Evolutionary conservation across 2,329 filamentous ascomycete genomes (phyloP).

Genomic region (Capronia americana): DNA sequence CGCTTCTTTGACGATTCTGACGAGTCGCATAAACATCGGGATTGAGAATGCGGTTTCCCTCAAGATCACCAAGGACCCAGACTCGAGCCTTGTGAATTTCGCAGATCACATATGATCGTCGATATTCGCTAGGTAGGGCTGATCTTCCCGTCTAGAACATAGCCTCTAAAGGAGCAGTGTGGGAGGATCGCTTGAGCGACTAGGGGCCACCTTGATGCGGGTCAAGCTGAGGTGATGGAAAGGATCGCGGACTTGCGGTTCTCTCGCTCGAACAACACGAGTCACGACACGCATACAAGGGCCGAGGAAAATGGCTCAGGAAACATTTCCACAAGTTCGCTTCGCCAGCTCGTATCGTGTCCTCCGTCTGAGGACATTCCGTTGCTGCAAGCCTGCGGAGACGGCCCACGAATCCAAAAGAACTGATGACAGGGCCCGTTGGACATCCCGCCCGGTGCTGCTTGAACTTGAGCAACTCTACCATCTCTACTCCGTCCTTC

Average conservation of each 20-base stretch:
- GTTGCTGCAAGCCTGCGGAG: slow-evolving; percentile 23
- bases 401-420: slow-evolving; percentile 21
- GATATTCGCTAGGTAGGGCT: slow-evolving; percentile 14
- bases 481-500: not conserved
- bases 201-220: slow-evolving; percentile 11
- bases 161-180: slow-evolving; percentile 19
- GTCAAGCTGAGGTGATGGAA: slow-evolving; percentile 25
- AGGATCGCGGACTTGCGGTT: slow-evolving; percentile 22
- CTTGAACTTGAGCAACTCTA: slow-evolving; percentile 14
- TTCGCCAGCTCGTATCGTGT: slow-evolving; percentile 18
- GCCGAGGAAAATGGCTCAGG: slow-evolving; percentile 24
- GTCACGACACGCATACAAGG: slow-evolving; percentile 1
- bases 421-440: slow-evolving; percentile 10
- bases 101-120: slow-evolving; percentile 29
- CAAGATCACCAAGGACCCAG: slow-evolving; percentile 4
- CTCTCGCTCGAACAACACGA: slow-evolving; percentile 17
- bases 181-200: not conserved
- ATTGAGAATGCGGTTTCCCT: slow-evolving; percentile 10
- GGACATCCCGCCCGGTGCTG: not conserved
- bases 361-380: slow-evolving; percentile 19
- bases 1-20: slow-evolving; percentile 28
- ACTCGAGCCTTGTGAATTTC: slow-evolving; percentile 3
- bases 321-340: slow-evolving; percentile 11
- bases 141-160: slow-evolving; percentile 32
- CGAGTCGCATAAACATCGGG: slow-evolving; percentile 16